Conservation (phyloP, 805 yeast genomes). For the Candida piceae region DNA sequence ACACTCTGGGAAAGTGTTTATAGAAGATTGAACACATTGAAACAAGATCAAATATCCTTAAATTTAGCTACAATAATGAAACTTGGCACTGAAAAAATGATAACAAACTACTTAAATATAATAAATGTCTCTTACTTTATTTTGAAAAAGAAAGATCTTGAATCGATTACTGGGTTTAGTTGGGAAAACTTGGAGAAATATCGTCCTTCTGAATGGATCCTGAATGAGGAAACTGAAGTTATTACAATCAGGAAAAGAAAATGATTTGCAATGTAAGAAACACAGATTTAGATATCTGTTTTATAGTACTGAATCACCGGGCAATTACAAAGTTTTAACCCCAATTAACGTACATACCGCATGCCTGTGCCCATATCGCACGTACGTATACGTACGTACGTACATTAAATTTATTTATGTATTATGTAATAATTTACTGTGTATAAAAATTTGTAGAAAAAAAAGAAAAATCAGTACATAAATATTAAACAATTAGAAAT, state of each 20-base stretch:
- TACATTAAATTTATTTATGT: too few species aligned
- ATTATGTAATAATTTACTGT: too few species aligned
- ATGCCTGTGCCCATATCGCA: too few species aligned
- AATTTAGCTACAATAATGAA: slow-evolving; percentile 34
- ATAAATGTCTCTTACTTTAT: slow-evolving; percentile 38
- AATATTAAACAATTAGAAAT: too few species aligned
- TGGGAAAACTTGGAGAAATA: slow-evolving; percentile 20
- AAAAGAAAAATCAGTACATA: too few species aligned
- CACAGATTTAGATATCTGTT: neutral
- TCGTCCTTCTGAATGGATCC: slow-evolving; percentile 30
- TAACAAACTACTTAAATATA: slow-evolving; percentile 15
- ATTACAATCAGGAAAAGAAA: slow-evolving; percentile 22
- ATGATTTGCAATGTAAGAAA: neutral
- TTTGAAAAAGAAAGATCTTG: slow-evolving; percentile 24
- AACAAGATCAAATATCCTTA: slow-evolving; percentile 4
- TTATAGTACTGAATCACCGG: neutral
- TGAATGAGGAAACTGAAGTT: slow-evolving; percentile 23
- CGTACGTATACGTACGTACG: too few species aligned
- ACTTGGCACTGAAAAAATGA: slow-evolving; percentile 37
- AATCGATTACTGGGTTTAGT: slow-evolving; percentile 28
- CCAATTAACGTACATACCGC: too few species aligned
- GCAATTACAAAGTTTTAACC: neutral
- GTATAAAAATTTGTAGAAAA: too few species aligned
- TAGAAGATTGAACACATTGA: too few species aligned
- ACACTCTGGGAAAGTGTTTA: slow-evolving; percentile 31